A percentile compares a stretch with the other conserved stretches of the same genome.
These are phyloP conservation scores for Suillus brevipes DNA, from an alignment of 768 basidiomycete genomes.

Conservation along the genomic window DNA sequence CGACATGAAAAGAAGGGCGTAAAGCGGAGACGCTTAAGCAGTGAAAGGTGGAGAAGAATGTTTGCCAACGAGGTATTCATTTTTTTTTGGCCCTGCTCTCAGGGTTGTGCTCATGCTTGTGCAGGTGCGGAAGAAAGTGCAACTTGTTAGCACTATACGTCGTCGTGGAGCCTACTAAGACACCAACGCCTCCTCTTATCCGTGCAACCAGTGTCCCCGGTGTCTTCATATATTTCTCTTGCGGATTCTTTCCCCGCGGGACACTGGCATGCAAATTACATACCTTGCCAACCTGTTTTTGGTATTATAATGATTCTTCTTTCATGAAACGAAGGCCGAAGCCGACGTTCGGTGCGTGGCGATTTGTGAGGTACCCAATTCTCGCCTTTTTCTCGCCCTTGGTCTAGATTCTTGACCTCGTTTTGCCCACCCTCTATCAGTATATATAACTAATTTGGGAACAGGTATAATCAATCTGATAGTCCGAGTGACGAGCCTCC, in stretches of 20 bases:
- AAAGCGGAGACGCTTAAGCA: slow-evolving; percentile 71
- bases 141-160: slow-evolving; percentile 77
- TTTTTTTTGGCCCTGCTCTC: slow-evolving; percentile 14
- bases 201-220: background rate
- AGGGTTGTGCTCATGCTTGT: slow-evolving; percentile 16
- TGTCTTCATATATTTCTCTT: background rate
- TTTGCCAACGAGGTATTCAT: slow-evolving; percentile 74
- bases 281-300: slow-evolving; percentile 1
- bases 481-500: background rate
- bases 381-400: background rate
- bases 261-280: slow-evolving; percentile 7
- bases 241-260: background rate
- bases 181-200: slow-evolving; percentile 9
- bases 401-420: background rate
- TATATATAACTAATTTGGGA: background rate
- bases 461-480: slow-evolving; percentile 4
- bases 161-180: slow-evolving; percentile 61
- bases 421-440: background rate
- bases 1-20: slow-evolving; percentile 84
- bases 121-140: slow-evolving; percentile 82
- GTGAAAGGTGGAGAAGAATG: slow-evolving; percentile 75
- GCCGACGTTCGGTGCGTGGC: slow-evolving; percentile 1
- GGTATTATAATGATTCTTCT: slow-evolving; percentile 7
- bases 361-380: slow-evolving; percentile 2
- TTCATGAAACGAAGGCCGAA: background rate